Evolutionary conservation across 805 yeast species (phyloP).

Genomic region (Schwanniomyces occidentalis): DNA sequence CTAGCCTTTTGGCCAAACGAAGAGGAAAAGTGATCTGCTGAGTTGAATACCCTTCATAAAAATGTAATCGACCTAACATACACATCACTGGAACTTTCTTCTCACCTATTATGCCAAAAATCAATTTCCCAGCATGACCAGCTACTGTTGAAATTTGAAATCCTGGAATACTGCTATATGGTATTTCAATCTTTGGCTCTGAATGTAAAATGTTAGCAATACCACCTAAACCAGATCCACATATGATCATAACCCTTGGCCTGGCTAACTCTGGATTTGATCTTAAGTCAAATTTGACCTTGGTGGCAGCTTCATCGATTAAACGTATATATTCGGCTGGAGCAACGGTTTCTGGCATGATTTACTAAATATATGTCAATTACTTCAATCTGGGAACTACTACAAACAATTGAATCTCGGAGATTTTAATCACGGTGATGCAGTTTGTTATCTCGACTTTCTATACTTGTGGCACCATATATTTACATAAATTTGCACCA

Average conservation of each 20-base stretch:
- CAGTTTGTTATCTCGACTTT: too few species aligned
- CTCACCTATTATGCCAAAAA: conserved; percentile 73
- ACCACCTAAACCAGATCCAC: conserved; percentile 95
- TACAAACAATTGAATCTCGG: too few species aligned
- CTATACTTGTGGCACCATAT: too few species aligned
- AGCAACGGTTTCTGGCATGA: too few species aligned
- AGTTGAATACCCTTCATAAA: conserved; percentile 88
- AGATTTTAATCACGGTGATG: too few species aligned
- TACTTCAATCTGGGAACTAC: too few species aligned
- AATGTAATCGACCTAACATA: conserved; percentile 92
- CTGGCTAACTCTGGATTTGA: conserved; percentile 12
- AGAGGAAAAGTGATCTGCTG: conserved; percentile 83
- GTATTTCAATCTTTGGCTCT: conserved; percentile 48
- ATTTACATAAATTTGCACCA: too few species aligned
- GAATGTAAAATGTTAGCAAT: conserved; percentile 56
- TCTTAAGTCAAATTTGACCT: conserved; percentile 5
- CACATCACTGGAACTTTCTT: conserved; percentile 79
- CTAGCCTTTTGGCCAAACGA: conserved; percentile 67
- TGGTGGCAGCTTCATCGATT: conserved; percentile 18
- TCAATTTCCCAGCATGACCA: conserved; percentile 84
- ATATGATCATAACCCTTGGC: conserved; percentile 77
- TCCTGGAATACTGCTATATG: conserved; percentile 74
- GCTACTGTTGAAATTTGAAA: conserved; percentile 80
- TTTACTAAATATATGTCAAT: too few species aligned
- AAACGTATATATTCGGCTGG: conserved; percentile 18